Evolutionary conservation across 257 asterid species (phyloP), one percentile per base, ranked within the genome.

Genomic region (Asclepias syriaca): DNA sequence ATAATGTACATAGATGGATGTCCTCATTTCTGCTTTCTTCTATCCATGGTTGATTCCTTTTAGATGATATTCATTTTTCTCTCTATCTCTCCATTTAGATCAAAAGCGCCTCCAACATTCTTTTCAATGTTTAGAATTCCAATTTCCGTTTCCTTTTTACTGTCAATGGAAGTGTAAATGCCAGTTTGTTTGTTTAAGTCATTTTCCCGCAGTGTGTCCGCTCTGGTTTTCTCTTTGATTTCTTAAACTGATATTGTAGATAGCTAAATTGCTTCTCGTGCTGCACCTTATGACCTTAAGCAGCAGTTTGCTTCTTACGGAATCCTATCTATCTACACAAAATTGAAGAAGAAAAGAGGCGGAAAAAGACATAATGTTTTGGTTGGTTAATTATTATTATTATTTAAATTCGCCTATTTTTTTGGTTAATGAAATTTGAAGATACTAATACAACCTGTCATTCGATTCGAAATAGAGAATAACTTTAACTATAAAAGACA

Each of bases 1-100:
- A 10, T 45, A 45, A 65, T 67, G 74, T 72, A 65, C 53, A 77
- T 63, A 74, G 6, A n/a, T 46, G 32, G 12, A 29, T 32, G 40
- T 12, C 18, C 16, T 32, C 4, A 18, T 65, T 50, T 8, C 24
- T 66, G n/a, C 11, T 43, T 40, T 72, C 18, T 19, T 8, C 53
- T 37, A 1, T 40, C 58, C 57, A 10, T 22, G 14, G 50, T 18
- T 21, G 22, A 19, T 21, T 73, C 59, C 59, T 14, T 45, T 53
- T 18, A 34, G 24, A 11, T 21, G 37, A 27, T 18, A 43, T 39
- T 66, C 46, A 34, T 21, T 45, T 50, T 7, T 49, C 39, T 50
- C 8, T 49, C 39, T 34, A 8, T 49, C 39, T 15, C 53, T 53
- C 60, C 22, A 45, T 24, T 43, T 8, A 40, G 6, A 16, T 27